phyloP scores from a whole-genome alignment of 1,284 basidiomycete genomes.

The Amylostereum areolatum region DNA sequence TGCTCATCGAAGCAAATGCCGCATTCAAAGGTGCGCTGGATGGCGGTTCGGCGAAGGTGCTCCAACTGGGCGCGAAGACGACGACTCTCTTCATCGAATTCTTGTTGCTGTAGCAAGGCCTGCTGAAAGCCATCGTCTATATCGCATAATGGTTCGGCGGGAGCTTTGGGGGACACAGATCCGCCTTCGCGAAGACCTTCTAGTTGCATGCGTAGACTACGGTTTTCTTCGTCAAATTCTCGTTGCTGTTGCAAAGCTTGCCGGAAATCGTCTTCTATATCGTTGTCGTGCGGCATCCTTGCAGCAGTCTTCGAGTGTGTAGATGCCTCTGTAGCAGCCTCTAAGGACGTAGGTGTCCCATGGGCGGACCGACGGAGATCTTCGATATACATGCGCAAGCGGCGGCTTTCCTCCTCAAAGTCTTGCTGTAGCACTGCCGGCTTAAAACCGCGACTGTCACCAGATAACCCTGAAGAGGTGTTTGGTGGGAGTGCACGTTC shows the following conservation, averaged over 20 bases:
- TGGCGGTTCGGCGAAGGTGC: conserved; percentile 21
- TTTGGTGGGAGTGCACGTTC: no score
- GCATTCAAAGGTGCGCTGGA: conserved; percentile 41
- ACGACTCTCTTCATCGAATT: conserved; percentile 41
- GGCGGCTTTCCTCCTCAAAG: conserved; percentile 40
- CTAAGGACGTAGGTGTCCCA: no score
- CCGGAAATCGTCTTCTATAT: no score
- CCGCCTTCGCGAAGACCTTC: not conserved
- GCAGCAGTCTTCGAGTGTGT: no score
- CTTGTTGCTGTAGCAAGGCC: conserved; percentile 34
- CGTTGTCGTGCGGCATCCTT: no score
- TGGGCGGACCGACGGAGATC: conserved; percentile 21
- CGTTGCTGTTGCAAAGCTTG: no score
- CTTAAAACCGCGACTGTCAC: conserved; percentile 13
- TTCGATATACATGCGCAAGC: conserved; percentile 29
- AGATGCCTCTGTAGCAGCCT: no score
- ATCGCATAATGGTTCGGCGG: not conserved
- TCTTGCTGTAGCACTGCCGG: conserved; percentile 31
- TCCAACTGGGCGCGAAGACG: conserved; percentile 30
- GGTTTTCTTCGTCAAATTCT: no score
- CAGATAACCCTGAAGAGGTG: not conserved
- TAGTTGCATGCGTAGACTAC: no score
- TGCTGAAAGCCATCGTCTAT: conserved; percentile 14
- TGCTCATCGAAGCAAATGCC: conserved; percentile 51
- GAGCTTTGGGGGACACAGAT: not conserved